phyloP scores from a whole-genome alignment of 345 rosid species.

The Cardamine occulta region DNA sequence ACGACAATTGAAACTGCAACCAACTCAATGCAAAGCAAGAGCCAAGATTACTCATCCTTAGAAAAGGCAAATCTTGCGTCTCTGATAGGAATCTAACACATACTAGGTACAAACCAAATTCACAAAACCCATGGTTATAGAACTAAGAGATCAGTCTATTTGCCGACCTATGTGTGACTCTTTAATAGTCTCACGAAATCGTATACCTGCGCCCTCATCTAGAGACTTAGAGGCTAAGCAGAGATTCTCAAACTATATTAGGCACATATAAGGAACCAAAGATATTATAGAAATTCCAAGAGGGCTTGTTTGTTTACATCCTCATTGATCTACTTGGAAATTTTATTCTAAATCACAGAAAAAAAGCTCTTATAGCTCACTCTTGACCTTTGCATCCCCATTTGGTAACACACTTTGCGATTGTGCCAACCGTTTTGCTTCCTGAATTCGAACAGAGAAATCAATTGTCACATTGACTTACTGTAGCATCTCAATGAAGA shows the following conservation, averaged over 20 bases:
- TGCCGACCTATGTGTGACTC: background rate
- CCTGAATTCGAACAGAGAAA: conserved; percentile 52
- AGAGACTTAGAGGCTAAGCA: conserved; percentile 9
- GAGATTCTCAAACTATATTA: conserved; percentile 16
- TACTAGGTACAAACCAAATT: background rate
- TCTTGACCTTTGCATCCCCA: conserved; percentile 79
- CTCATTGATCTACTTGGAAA: background rate
- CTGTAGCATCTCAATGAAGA: background rate
- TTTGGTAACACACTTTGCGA: conserved; percentile 74
- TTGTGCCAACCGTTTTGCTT: conserved; percentile 69
- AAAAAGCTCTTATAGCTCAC: conserved; percentile 50
- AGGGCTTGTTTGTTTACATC: conserved; percentile 4
- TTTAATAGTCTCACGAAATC: background rate
- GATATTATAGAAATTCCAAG: conserved; percentile 10
- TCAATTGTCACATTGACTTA: background rate
- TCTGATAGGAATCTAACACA: background rate
- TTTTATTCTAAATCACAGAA: background rate
- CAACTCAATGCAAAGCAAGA: background rate
- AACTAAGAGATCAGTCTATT: background rate
- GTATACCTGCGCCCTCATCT: background rate
- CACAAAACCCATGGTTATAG: background rate
- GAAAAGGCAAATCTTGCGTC: background rate
- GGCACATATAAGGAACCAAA: background rate
- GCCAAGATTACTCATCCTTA: background rate
- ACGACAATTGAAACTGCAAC: background rate